Percentiles rank a stretch among this genome's conserved stretches.
Conservation (phyloP, 106 monocot species). For the Dendrobium officinale region DNA sequence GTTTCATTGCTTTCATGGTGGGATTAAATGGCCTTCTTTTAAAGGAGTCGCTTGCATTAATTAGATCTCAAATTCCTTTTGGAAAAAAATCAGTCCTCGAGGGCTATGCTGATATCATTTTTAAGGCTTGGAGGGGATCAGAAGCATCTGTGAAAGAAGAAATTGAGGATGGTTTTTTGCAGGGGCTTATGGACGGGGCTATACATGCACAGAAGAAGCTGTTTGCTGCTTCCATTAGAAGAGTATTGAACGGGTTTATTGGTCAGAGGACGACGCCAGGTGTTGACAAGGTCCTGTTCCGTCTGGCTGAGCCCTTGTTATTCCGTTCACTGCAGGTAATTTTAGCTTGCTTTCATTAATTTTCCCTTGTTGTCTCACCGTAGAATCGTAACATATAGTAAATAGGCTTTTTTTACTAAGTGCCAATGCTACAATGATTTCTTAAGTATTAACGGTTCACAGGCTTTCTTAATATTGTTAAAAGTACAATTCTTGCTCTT, state of each 20-base stretch:
- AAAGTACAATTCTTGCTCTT: background rate
- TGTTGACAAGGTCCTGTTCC: constrained; percentile 84
- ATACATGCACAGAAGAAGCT: constrained; percentile 46
- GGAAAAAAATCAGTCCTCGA: constrained; percentile 83
- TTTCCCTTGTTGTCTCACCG: background rate
- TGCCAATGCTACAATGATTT: background rate
- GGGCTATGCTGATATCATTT: constrained; percentile 74
- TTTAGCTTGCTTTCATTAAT: background rate
- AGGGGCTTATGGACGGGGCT: constrained; percentile 75
- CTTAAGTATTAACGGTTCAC: background rate
- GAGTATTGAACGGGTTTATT: constrained; percentile 70
- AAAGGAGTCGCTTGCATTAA: constrained; percentile 65
- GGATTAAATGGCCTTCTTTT: constrained; percentile 56
- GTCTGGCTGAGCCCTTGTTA: constrained; percentile 74
- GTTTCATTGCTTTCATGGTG: constrained; percentile 52
- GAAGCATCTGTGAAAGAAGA: constrained; percentile 37
- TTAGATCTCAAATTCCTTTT: constrained; percentile 80
- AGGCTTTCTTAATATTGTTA: background rate
- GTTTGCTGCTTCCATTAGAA: constrained; percentile 61
- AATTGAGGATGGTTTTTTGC: constrained; percentile 77
- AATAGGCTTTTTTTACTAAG: background rate
- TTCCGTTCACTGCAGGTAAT: constrained; percentile 89
- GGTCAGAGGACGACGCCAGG: constrained; percentile 66
- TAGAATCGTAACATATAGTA: background rate
- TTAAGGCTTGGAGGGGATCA: constrained; percentile 69